Evolutionary conservation across 345 rosid species (phyloP), one percentile per base, ranked within the genome.

Genomic region (Tarenaya hassleriana): DNA sequence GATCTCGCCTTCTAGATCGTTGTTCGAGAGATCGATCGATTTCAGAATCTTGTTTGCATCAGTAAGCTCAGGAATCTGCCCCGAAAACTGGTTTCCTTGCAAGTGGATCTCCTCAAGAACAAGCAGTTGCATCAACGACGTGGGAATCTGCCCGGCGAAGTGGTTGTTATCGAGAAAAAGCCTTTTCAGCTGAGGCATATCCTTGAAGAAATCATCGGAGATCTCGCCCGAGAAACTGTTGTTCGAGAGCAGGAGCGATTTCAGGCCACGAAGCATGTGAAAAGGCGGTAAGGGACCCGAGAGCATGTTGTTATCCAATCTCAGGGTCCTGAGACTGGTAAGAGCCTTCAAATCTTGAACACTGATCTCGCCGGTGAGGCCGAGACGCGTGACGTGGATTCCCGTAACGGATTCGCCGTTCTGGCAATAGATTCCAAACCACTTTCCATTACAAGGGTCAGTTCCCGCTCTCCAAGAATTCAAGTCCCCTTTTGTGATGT

Each of bases 171-270:
- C 67, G 27, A 88, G 68, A 84, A 80, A 80, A 8, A 88, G 42
- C 65, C 78, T 68, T 73, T 67, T 81, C 45, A 83, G 47, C 19
- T 75, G 54, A 14, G 6, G 6, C 95, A 81, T 82, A 6, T 63
- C 51, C 7, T 45, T 24, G 75, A 92, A 88, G 68, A 62, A 88
- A 38, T 70, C 77, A 1, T 45, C 29, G 4, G 80, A 69, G 14
- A 88, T 88, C 19, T 55, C 68, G 0, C 84, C 94, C 1, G 83
- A 73, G 55, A 92, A 84, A 14, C 58, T 41, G 53, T 88, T 92
- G 12, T 60, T 55, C 10, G 82, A 73, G 51, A 92, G 60, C 58
- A 58, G 69, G 4, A 88, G 56, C 32, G 76, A 63, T 61, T 56
- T 75, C 17, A 88, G 47, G 61, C 71, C 67, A 1, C 66, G 63